Evolutionary conservation across 768 basidiomycete species (phyloP), one percentile per base, ranked within the genome.

Genomic region (Lactarius akahatsu): DNA sequence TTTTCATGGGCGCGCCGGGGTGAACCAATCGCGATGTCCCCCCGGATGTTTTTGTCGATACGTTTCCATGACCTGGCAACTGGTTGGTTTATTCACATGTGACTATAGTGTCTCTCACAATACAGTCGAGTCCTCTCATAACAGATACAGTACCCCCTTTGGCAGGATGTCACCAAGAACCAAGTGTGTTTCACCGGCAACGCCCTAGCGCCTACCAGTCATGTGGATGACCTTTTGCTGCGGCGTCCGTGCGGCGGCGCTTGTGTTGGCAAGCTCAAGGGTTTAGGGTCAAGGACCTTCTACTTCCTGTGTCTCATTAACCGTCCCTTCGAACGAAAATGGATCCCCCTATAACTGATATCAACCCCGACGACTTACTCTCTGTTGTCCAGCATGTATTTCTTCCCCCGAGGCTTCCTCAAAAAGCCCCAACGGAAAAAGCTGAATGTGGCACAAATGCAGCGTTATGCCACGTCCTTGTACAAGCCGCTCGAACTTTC

Each of bases 331-430:
- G 45, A 45, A n/a, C 45, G 18, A 45, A 34, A 45, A 45, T 45
- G 45, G 45, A 45, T 20, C 45, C 20, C 45, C 45, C 45, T 45
- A n/a, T n/a, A 45, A n/a, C n/a, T 10, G n/a, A 47, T 32, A 8
- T 56, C 20, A 30, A 32, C 32, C 18, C 30, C 15, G 30, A 28
- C 16, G 28, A 16, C 20, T 32, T 56, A 13, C 13, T 10, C 59
- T 65, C 63, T 6, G 36, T 68, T 15, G 26, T 59, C 8, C 38
- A 58, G 15, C 66, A 67, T 30, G 54, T 67, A 18, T 67, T 64
- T 41, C 30, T 67, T 10, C 66, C 66, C 11, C 66, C 63, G 10
- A 60, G 59, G 16, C 66, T 64, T 54, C 66, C 67, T 8, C 63
- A 68, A 26, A 9, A 43, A 6, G 57, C 43, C 2, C 52, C 58